Conservation (phyloP, 2,329 filamentous ascomycete species). For the Fusarium mangiferae region DNA sequence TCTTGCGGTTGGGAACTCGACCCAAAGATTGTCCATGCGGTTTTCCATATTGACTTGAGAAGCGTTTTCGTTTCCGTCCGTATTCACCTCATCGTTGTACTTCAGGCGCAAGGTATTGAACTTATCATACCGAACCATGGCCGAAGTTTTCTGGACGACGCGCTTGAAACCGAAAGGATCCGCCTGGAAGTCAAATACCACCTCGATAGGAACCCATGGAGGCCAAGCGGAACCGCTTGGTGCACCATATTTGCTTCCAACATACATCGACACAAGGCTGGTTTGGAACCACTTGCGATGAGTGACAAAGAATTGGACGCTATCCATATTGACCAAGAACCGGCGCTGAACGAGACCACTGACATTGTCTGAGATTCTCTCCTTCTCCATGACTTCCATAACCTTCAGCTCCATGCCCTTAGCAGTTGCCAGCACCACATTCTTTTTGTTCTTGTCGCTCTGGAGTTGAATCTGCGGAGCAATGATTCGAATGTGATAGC, state of each 20-base stretch:
- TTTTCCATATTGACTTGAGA: constrained; percentile 71
- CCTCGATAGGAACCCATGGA: constrained; percentile 97
- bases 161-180: constrained; percentile 98
- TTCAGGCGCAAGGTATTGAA: constrained; percentile 97
- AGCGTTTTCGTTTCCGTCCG: constrained; percentile 63
- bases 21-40: constrained; percentile 95
- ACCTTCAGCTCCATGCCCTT: constrained; percentile 99
- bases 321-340: constrained; percentile 95
- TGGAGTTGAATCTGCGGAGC: constrained; percentile 98
- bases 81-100: constrained; percentile 92
- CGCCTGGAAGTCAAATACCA: constrained; percentile 95
- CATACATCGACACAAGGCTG: constrained; percentile 90
- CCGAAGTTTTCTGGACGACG: constrained; percentile 96
- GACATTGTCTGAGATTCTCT: constrained; percentile 89
- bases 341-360: constrained; percentile 94
- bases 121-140: constrained; percentile 94
- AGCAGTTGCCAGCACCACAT: constrained; percentile 94
- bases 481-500: constrained; percentile 93
- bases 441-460: constrained; percentile 96
- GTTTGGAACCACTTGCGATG: constrained; percentile 90
- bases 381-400: constrained; percentile 97
- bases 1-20: constrained; percentile 93
- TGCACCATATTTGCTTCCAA: constrained; percentile 91
- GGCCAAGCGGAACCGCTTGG: constrained; percentile 90
- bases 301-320: constrained; percentile 97